A percentile compares a stretch with the other conserved stretches of the same genome.
Conservation (phyloP, 345 rosid genomes). For the Theobroma cacao region DNA sequence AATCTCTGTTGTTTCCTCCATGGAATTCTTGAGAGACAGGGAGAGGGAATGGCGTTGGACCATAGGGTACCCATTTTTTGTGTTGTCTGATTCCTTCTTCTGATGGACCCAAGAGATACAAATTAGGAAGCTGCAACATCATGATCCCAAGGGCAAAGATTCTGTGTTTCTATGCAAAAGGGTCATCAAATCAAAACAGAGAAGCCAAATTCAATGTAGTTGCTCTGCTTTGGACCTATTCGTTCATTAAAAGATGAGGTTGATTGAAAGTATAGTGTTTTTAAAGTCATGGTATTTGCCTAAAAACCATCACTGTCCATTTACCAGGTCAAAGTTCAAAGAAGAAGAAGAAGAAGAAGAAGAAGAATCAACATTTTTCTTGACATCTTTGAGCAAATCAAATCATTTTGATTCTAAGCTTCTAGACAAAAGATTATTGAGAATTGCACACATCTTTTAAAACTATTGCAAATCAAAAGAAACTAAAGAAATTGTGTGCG, state of each 20-base stretch:
- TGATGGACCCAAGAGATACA: neutral
- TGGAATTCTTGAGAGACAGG: neutral
- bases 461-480: neutral
- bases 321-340: neutral
- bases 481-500: neutral
- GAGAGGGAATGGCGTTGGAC: neutral
- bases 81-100: neutral
- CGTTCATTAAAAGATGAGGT: neutral
- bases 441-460: neutral
- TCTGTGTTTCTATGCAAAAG: neutral
- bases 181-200: neutral
- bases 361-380: neutral
- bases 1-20: neutral
- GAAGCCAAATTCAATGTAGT: neutral
- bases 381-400: neutral
- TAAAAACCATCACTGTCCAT: neutral
- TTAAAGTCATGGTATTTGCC: neutral
- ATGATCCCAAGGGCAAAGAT: neutral
- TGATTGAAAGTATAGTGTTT: neutral
- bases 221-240: neutral
- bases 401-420: neutral
- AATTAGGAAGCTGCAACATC: slow-evolving; percentile 2
- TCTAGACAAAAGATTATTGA: neutral
- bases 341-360: neutral
- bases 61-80: neutral